Evolutionary conservation across 2,329 filamentous ascomycete species (phyloP).

Genomic region (Aspergillus sclerotialis): DNA sequence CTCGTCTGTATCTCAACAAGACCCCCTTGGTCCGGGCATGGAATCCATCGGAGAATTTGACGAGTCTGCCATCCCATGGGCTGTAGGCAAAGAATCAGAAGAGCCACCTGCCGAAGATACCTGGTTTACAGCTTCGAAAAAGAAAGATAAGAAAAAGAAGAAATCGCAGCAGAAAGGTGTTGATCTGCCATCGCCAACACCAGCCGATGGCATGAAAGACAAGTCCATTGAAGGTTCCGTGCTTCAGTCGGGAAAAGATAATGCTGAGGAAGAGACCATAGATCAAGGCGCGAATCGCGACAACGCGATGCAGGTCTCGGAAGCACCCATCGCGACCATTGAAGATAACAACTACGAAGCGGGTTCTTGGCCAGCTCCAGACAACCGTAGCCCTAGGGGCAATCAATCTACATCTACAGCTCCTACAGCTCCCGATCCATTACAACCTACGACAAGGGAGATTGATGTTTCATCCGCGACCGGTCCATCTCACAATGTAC

Average conservation of each 20-base stretch:
- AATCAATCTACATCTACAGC: conserved; percentile 6
- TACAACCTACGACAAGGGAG: conserved; percentile 6
- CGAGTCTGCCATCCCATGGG: conserved; percentile 18
- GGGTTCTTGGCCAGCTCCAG: conserved; percentile 22
- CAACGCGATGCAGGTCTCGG: conserved; percentile 38
- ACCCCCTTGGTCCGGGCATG: conserved; percentile 11
- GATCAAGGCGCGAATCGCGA: conserved; percentile 33
- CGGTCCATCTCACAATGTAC: conserved; percentile 6
- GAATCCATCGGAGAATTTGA: conserved; percentile 20
- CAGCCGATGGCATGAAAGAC: background rate
- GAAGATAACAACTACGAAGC: conserved; percentile 39
- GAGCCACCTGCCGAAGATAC: conserved; percentile 11
- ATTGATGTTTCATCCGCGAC: conserved; percentile 3
- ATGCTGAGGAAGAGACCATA: conserved; percentile 34
- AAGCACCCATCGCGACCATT: conserved; percentile 33
- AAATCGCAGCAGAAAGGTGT: conserved; percentile 15
- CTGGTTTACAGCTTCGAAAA: conserved; percentile 14
- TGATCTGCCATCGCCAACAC: background rate
- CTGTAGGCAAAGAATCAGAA: too few species aligned
- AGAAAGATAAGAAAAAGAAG: conserved; percentile 20
- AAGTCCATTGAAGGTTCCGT: background rate
- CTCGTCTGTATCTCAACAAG: conserved; percentile 15
- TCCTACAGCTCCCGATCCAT: conserved; percentile 2
- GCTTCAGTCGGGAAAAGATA: conserved; percentile 29
- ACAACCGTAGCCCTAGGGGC: too few species aligned